These are phyloP conservation scores for Ambrosiella beaveri DNA, from an alignment of 2,329 filamentous ascomycete species.

Conservation along the genomic window DNA sequence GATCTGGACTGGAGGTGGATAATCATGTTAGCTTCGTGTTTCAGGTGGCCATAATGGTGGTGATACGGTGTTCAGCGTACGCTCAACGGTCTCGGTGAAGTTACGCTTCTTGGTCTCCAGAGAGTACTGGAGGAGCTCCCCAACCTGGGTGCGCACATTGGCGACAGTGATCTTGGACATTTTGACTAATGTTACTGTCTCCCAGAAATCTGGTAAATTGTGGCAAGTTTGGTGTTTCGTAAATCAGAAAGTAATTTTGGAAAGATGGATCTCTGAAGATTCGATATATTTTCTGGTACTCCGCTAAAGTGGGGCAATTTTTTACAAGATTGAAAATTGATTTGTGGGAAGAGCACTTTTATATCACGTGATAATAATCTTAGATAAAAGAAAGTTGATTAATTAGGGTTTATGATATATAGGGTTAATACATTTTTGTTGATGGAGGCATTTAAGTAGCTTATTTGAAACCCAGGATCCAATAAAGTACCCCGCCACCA, in stretches of 20 bases:
- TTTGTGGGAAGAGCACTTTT: too few species aligned
- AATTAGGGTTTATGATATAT: too few species aligned
- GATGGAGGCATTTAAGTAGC: too few species aligned
- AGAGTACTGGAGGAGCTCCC: constrained; percentile 89
- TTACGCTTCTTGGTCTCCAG: constrained; percentile 90
- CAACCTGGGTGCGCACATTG: constrained; percentile 90
- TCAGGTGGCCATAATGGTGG: background rate
- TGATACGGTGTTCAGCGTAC: constrained; percentile 14
- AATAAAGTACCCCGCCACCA: background rate
- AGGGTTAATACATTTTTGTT: too few species aligned
- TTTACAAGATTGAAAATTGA: too few species aligned
- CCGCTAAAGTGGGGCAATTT: too few species aligned
- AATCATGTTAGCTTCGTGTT: constrained; percentile 2
- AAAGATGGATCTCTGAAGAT: too few species aligned
- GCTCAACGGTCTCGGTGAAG: constrained; percentile 85
- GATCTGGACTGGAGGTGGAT: constrained; percentile 42
- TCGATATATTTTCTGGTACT: too few species aligned
- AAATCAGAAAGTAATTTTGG: background rate
- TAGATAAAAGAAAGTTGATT: too few species aligned
- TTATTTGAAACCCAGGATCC: background rate
- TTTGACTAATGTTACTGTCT: constrained; percentile 47
- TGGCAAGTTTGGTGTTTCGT: constrained; percentile 7
- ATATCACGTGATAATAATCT: too few species aligned
- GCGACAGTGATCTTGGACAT: constrained; percentile 85
- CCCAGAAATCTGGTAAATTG: constrained; percentile 33